Evolutionary conservation across 2,329 filamentous ascomycete genomes (phyloP).

Genomic region (Pestalotiopsis sp.): DNA sequence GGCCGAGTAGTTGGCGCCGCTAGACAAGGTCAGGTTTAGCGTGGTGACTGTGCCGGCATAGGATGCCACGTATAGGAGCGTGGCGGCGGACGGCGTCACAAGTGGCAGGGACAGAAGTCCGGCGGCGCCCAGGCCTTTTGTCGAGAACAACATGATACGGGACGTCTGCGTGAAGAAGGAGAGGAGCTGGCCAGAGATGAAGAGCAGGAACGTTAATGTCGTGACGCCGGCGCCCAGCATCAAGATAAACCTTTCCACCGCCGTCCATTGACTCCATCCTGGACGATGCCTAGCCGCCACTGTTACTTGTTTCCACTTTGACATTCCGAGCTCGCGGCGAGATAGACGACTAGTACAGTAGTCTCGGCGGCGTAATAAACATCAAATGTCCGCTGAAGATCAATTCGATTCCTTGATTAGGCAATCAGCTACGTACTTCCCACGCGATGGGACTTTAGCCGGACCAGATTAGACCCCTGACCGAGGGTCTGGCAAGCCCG

Average conservation of each 20-base stretch:
- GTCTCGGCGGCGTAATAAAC: conserved; percentile 5
- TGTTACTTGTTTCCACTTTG: neutral
- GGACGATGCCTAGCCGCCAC: neutral
- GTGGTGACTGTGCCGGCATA: conserved; percentile 50
- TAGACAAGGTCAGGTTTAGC: conserved; percentile 39
- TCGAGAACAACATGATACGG: conserved; percentile 20
- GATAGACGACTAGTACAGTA: neutral
- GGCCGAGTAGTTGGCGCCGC: conserved; percentile 23
- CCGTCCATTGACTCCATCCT: neutral
- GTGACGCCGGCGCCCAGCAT: neutral
- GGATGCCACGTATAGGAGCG: conserved; percentile 47
- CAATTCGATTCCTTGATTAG: conserved; percentile 1
- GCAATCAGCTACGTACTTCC: neutral
- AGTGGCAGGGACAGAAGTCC: conserved; percentile 25
- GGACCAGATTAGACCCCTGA: neutral
- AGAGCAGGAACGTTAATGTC: neutral
- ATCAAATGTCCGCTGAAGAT: neutral
- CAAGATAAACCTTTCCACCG: neutral
- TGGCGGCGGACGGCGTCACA: conserved; percentile 33
- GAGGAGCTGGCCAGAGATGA: neutral
- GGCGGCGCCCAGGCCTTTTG: conserved; percentile 24
- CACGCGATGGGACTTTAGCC: conserved; percentile 11
- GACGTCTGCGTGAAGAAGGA: neutral
- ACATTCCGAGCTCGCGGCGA: neutral
- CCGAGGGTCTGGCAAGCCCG: neutral